Evolutionary conservation across 176 grass and related monocot species (phyloP).

Genomic region (Phyllostachys edulis): DNA sequence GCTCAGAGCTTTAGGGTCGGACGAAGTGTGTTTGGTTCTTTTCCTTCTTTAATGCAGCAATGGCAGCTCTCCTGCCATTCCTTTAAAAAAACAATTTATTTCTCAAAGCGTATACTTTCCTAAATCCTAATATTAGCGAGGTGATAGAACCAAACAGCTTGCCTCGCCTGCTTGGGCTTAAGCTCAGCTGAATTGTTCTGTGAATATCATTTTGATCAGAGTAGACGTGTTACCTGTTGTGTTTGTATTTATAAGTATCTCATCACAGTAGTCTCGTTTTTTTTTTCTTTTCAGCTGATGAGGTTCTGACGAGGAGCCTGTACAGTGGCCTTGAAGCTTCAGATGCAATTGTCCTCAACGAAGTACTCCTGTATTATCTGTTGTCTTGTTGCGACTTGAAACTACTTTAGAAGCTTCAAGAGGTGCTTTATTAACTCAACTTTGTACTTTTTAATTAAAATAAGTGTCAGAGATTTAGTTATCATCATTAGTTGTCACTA

Average conservation of each 20-base stretch:
- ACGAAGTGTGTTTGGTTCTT: too few species aligned
- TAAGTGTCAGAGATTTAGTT: background rate
- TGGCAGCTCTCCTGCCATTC: too few species aligned
- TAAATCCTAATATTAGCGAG: too few species aligned
- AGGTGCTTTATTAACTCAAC: background rate
- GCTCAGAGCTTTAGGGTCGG: too few species aligned
- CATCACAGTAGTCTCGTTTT: background rate
- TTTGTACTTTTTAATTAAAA: conserved; percentile 11
- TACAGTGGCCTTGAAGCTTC: background rate
- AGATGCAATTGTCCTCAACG: background rate
- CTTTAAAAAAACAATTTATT: too few species aligned
- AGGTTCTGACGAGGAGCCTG: background rate
- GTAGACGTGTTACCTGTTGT: background rate
- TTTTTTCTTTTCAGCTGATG: background rate
- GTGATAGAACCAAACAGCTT: too few species aligned
- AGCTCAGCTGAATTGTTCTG: background rate
- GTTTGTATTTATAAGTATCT: background rate
- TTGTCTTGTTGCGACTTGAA: background rate
- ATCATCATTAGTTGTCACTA: background rate
- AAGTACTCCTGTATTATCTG: background rate
- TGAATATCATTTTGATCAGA: background rate
- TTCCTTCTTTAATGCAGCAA: too few species aligned
- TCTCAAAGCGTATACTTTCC: too few species aligned
- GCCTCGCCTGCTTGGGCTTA: too few species aligned
- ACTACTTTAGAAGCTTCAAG: background rate